These are phyloP conservation scores for Phoenix roebelenii DNA, from an alignment of 176 grass and related monocot genomes.

Conservation along the genomic window DNA sequence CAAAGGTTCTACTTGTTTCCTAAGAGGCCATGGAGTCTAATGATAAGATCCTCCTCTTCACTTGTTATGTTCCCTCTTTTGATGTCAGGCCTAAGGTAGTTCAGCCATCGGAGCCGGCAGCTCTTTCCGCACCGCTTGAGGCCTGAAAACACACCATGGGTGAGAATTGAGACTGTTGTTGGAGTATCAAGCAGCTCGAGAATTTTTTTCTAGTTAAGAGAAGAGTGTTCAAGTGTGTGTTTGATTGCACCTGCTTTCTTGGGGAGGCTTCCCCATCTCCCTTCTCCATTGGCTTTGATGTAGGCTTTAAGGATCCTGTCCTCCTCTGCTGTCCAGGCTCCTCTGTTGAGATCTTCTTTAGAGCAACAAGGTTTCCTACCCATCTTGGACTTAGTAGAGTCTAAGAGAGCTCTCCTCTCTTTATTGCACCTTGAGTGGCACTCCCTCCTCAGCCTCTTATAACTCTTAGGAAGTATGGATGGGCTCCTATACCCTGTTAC, in stretches of 20 bases:
- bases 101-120: constrained; percentile 4
- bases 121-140: constrained; percentile 3
- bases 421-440: too few relatives aligned
- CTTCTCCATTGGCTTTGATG: constrained; percentile 5
- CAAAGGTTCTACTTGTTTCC: not conserved
- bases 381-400: not conserved
- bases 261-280: constrained; percentile 4
- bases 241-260: constrained; percentile 2
- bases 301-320: constrained; percentile 3
- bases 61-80: not conserved
- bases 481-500: too few relatives aligned
- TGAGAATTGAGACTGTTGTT: too few relatives aligned
- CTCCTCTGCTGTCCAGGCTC: constrained; percentile 10
- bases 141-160: not conserved
- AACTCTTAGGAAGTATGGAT: too few relatives aligned
- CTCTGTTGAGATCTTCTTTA: not conserved
- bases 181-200: too few relatives aligned
- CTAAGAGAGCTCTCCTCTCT: too few relatives aligned
- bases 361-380: constrained; percentile 6
- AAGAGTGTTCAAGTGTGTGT: too few relatives aligned
- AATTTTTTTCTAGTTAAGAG: too few relatives aligned
- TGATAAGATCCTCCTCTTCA: constrained; percentile 6
- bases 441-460: too few relatives aligned
- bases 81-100: constrained; percentile 5
- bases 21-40: not conserved